Percentiles rank a stretch among this genome's conserved stretches.
Evolutionary conservation across 768 basidiomycete genomes (phyloP).

Genomic region (Suillus subluteus): DNA sequence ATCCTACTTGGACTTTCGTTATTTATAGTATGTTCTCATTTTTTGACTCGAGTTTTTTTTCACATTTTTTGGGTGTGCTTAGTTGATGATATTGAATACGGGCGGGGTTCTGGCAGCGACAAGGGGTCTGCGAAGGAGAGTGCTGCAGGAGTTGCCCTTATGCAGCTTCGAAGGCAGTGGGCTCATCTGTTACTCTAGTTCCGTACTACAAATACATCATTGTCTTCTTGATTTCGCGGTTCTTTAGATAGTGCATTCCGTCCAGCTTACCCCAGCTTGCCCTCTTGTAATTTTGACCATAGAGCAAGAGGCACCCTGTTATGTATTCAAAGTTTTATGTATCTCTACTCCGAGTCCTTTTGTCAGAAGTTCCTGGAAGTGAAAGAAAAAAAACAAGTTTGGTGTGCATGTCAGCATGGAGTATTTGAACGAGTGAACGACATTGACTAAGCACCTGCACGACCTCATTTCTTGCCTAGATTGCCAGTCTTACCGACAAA

Average conservation of each 20-base stretch:
- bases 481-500: neutral
- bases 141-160: constrained; percentile 31
- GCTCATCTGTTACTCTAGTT: neutral
- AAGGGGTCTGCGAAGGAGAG: constrained; percentile 34
- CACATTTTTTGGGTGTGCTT: constrained; percentile 4
- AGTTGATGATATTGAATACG: constrained; percentile 33
- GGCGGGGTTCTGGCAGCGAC: constrained; percentile 28
- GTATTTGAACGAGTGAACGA: too few relatives aligned
- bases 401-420: neutral
- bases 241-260: neutral
- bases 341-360: neutral
- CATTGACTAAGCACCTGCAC: too few relatives aligned
- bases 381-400: neutral
- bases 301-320: neutral
- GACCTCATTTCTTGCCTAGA: too few relatives aligned
- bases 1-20: constrained; percentile 28
- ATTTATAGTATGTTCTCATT: constrained; percentile 27
- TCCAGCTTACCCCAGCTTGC: neutral
- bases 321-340: neutral
- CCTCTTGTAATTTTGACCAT: neutral
- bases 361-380: neutral
- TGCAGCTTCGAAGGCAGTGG: constrained; percentile 27
- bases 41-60: neutral
- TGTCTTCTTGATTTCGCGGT: neutral
- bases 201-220: neutral